Conservation (phyloP, 306 rosid genomes). For the Fagus sylvatica region DNA sequence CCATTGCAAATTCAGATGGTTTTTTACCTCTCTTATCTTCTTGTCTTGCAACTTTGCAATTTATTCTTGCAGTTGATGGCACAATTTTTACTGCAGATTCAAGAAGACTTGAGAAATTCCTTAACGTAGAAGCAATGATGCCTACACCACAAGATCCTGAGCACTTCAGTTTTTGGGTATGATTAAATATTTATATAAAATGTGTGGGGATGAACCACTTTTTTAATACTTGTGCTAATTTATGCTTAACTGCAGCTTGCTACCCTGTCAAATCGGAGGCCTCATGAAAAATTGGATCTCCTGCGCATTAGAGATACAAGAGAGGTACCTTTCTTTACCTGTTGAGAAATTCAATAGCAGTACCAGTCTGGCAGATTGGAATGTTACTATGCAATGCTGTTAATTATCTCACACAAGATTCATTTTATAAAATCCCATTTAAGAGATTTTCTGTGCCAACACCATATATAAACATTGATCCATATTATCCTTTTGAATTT, state of each 20-base stretch:
- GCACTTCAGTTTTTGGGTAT: conserved; percentile 94
- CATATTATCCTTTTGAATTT: no score
- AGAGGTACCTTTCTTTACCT: conserved; percentile 58
- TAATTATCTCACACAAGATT: not conserved
- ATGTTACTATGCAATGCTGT: not conserved
- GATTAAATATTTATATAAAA: conserved; percentile 7
- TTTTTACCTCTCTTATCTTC: not conserved
- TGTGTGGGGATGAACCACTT: conserved; percentile 1
- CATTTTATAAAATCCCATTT: not conserved
- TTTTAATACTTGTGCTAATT: conserved; percentile 19
- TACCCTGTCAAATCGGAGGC: conserved; percentile 76
- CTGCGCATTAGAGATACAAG: conserved; percentile 70
- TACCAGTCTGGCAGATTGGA: not conserved
- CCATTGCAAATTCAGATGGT: not conserved
- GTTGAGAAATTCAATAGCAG: not conserved
- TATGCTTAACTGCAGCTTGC: conserved; percentile 56
- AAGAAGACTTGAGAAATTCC: conserved; percentile 74
- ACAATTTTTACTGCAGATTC: conserved; percentile 49
- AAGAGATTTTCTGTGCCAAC: not conserved
- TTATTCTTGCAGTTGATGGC: conserved; percentile 3
- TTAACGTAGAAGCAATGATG: conserved; percentile 74
- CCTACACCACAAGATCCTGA: conserved; percentile 81
- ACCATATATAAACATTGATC: not conserved
- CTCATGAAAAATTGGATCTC: conserved; percentile 80
- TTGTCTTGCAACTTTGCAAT: conserved; percentile 11